These are phyloP conservation scores for Silene latifolia DNA, from an alignment of 148 eudicot genomes.

Conservation along the genomic window DNA sequence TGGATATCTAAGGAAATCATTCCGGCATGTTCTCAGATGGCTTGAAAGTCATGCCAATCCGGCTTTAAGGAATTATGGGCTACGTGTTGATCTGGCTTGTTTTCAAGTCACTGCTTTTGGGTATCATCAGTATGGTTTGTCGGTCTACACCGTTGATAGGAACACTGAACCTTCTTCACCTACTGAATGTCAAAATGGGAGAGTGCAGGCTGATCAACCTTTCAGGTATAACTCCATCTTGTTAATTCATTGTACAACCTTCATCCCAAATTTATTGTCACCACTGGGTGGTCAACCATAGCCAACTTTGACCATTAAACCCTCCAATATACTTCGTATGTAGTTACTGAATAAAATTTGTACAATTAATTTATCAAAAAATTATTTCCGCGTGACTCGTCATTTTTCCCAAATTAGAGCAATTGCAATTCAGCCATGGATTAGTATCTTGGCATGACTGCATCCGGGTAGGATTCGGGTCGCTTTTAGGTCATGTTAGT, in stretches of 20 bases:
- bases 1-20: slow-evolving; percentile 69
- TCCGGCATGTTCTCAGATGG: slow-evolving; percentile 71
- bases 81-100: slow-evolving; percentile 76
- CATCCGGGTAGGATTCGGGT: too few species aligned
- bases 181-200: slow-evolving; percentile 40
- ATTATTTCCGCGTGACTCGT: neutral
- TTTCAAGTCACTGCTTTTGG: slow-evolving; percentile 78
- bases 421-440: neutral
- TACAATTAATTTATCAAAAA: too few species aligned
- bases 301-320: too few species aligned
- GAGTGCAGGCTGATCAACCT: slow-evolving; percentile 33
- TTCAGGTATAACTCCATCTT: slow-evolving; percentile 42
- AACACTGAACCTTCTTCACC: slow-evolving; percentile 36
- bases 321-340: too few species aligned
- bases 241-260: neutral
- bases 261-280: neutral
- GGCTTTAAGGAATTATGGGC: slow-evolving; percentile 53
- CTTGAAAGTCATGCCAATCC: slow-evolving; percentile 90
- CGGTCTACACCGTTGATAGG: slow-evolving; percentile 54
- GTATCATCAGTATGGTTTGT: slow-evolving; percentile 77
- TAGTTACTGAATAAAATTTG: too few species aligned
- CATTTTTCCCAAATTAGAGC: neutral
- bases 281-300: neutral
- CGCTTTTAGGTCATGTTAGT: too few species aligned
- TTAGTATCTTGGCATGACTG: too few species aligned